A percentile compares a stretch with the other conserved stretches of the same genome.
phyloP scores from a whole-genome alignment of 306 rosid genomes.

The Ziziphus jujuba region DNA sequence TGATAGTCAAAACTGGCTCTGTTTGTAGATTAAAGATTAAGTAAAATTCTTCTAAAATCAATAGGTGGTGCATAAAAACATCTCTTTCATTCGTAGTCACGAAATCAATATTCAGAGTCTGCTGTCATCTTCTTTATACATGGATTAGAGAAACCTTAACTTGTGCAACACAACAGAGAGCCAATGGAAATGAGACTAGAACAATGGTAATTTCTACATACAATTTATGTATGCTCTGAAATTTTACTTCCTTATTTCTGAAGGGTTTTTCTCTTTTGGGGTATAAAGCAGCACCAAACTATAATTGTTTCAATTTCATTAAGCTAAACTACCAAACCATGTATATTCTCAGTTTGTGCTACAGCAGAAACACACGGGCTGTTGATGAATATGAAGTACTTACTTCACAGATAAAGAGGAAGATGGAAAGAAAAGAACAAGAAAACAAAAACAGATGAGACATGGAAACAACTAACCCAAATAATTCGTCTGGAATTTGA shows the following conservation, averaged over 20 bases:
- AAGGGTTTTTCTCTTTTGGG: too few relatives aligned
- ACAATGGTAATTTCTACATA: too few relatives aligned
- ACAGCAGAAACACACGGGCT: not conserved
- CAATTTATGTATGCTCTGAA: too few relatives aligned
- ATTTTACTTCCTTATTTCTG: too few relatives aligned
- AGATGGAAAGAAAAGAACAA: not conserved
- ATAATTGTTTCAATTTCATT: too few relatives aligned
- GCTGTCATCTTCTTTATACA: too few relatives aligned
- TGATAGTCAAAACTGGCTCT: not conserved
- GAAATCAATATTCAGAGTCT: too few relatives aligned
- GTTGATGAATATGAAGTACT: not conserved
- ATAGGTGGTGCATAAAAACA: not conserved
- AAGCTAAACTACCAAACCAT: not conserved
- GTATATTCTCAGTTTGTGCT: not conserved
- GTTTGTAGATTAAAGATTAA: not conserved
- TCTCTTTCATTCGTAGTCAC: not conserved
- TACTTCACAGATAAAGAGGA: not conserved
- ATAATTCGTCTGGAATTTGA: conserved; percentile 54
- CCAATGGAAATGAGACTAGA: too few relatives aligned
- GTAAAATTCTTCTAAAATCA: too few relatives aligned
- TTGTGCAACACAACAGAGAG: too few relatives aligned
- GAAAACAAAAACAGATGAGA: conserved; percentile 9
- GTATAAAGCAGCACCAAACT: too few relatives aligned
- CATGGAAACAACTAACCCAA: conserved; percentile 58
- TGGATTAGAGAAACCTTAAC: not conserved